Evolutionary conservation across 257 asterid species (phyloP).

Genomic region (Solanum bulbocastanum): DNA sequence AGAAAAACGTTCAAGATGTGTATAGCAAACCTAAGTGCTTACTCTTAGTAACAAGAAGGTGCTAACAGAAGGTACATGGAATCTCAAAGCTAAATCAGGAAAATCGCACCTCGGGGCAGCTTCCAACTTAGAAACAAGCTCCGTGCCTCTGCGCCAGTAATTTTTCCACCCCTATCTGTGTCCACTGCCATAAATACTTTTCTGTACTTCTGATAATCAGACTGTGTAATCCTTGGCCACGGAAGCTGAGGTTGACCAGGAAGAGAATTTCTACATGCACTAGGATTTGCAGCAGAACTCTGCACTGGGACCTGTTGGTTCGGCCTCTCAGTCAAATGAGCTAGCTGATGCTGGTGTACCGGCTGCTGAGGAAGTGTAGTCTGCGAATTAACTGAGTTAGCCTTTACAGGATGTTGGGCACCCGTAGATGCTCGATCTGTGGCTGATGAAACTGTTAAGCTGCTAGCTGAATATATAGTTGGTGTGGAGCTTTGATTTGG

Average conservation of each 20-base stretch:
- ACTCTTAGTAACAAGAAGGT: neutral
- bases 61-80: neutral
- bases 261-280: slow-evolving; percentile 28
- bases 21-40: neutral
- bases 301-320: too few species aligned
- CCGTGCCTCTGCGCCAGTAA: slow-evolving; percentile 83
- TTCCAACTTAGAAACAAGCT: slow-evolving; percentile 91
- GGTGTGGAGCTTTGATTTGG: too few species aligned
- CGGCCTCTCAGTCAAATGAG: too few species aligned
- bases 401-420: too few species aligned
- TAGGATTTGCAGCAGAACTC: slow-evolving; percentile 16
- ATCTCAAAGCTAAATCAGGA: neutral
- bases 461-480: too few species aligned
- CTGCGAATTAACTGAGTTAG: too few species aligned
- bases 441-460: too few species aligned
- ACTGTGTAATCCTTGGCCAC: slow-evolving; percentile 1
- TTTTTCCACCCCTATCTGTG: slow-evolving; percentile 93
- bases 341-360: too few species aligned
- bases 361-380: too few species aligned
- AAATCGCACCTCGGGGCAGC: slow-evolving; percentile 62
- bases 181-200: slow-evolving; percentile 88
- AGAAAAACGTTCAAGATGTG: too few species aligned
- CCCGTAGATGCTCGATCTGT: too few species aligned
- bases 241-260: too few species aligned
- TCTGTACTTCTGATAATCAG: slow-evolving; percentile 77